Conservation (phyloP, 495 filamentous ascomycete genomes). For the Talaromyces ruber region DNA sequence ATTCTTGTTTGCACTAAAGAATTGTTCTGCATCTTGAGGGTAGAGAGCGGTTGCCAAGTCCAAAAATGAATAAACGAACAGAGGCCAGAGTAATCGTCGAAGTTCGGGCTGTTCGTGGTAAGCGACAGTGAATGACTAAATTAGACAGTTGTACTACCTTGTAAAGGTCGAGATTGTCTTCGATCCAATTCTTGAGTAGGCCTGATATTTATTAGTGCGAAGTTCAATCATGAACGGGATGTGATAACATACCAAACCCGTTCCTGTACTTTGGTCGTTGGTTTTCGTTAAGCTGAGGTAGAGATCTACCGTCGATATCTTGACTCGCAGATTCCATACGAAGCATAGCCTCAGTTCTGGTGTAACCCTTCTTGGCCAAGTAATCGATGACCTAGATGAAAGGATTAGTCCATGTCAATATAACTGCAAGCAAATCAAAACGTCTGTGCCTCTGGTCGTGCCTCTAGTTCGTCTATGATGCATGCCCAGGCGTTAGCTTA, state of each 20-base stretch:
- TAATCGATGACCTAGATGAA: constrained; percentile 80
- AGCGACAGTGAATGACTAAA: constrained; percentile 12
- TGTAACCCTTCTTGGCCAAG: constrained; percentile 91
- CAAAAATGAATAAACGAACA: constrained; percentile 89
- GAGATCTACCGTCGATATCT: constrained; percentile 66
- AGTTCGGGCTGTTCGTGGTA: constrained; percentile 64
- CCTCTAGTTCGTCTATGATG: neutral
- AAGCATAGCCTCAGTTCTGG: constrained; percentile 84
- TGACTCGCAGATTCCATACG: constrained; percentile 79
- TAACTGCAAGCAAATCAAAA: constrained; percentile 3
- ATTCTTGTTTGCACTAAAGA: constrained; percentile 57
- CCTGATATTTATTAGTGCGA: constrained; percentile 29
- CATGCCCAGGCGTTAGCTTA: neutral
- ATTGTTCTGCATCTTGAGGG: constrained; percentile 57
- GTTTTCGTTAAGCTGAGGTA: constrained; percentile 55
- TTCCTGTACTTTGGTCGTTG: constrained; percentile 67
- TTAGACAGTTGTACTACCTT: constrained; percentile 47
- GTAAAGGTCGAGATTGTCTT: constrained; percentile 86
- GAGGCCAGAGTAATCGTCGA: constrained; percentile 74
- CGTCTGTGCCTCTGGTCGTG: neutral
- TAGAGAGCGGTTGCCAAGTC: constrained; percentile 70
- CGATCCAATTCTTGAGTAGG: constrained; percentile 70
- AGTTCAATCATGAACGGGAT: neutral
- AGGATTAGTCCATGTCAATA: constrained; percentile 5
- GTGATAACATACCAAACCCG: constrained; percentile 50